Evolutionary conservation across 1,139 yeast species (phyloP).

Genomic region (Geotrichum fermentans): DNA sequence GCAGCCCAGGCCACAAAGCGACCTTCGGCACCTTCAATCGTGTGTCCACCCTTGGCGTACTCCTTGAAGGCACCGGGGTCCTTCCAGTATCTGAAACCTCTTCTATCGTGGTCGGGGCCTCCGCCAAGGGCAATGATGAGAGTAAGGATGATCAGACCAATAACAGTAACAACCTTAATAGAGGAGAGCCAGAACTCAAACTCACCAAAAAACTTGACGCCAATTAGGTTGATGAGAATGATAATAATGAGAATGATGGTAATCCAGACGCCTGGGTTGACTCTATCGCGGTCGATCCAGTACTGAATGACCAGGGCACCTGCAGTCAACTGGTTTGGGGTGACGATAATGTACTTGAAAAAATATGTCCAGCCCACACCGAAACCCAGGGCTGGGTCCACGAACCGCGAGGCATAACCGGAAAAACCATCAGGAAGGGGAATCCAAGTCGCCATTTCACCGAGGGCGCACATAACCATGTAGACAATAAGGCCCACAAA

Average conservation of each 20-base stretch:
- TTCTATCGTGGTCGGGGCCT: constrained; percentile 57
- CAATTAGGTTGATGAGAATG: constrained; percentile 51
- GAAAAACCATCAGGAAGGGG: constrained; percentile 69
- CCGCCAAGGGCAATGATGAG: constrained; percentile 71
- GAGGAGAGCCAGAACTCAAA: constrained; percentile 65
- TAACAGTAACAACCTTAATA: constrained; percentile 62
- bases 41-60: constrained; percentile 33
- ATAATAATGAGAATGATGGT: constrained; percentile 57
- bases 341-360: constrained; percentile 57
- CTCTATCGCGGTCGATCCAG: constrained; percentile 51
- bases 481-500: constrained; percentile 60
- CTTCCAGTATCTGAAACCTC: constrained; percentile 64
- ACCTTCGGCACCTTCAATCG: constrained; percentile 42
- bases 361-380: constrained; percentile 69
- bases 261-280: constrained; percentile 66
- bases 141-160: constrained; percentile 66
- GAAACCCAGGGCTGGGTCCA: constrained; percentile 66
- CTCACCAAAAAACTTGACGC: constrained; percentile 63
- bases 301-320: constrained; percentile 58
- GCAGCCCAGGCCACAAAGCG: constrained; percentile 62
- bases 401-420: constrained; percentile 62
- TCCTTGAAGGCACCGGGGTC: constrained; percentile 58
- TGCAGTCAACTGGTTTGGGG: constrained; percentile 56
- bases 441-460: constrained; percentile 72
- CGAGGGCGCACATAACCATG: constrained; percentile 65